These are phyloP conservation scores for Glycine soja DNA, from an alignment of 306 rosid genomes.

Conservation along the genomic window DNA sequence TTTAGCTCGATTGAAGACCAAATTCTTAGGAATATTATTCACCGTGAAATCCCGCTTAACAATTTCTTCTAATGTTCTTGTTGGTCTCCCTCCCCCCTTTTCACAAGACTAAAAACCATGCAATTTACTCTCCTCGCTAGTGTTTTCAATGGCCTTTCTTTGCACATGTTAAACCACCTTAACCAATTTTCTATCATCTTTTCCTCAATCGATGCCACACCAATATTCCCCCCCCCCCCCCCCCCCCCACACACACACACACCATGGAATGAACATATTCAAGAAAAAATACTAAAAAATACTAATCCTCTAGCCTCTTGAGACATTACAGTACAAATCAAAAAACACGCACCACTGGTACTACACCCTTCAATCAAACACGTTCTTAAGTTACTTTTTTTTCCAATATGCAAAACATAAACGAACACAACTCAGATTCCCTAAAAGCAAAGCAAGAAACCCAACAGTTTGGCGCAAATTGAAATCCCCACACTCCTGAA, in stretches of 20 bases:
- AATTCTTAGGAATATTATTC: background rate
- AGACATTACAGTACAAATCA: constrained; percentile 19
- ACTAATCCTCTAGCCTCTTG: background rate
- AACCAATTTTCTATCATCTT: background rate
- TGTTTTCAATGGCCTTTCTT: background rate
- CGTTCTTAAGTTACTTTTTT: background rate
- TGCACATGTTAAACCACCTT: background rate
- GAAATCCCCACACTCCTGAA: constrained; percentile 4
- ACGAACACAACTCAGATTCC: too few relatives aligned
- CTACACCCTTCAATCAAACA: background rate
- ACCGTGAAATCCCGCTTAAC: background rate
- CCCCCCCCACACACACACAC: too few relatives aligned
- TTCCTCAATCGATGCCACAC: background rate
- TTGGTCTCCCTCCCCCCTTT: background rate
- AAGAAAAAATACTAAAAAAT: background rate
- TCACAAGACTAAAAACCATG: background rate
- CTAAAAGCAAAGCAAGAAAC: constrained; percentile 12
- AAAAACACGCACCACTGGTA: background rate
- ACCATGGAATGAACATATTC: background rate
- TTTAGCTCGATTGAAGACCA: background rate
- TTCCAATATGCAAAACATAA: too few relatives aligned
- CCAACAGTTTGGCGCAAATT: constrained; percentile 24
- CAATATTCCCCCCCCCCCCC: background rate
- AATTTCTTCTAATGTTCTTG: background rate
- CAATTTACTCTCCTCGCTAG: background rate